A percentile compares a stretch with the other conserved stretches of the same genome.
These are phyloP conservation scores for Somion occarium DNA, from an alignment of 1,284 basidiomycete species.

Conservation along the genomic window DNA sequence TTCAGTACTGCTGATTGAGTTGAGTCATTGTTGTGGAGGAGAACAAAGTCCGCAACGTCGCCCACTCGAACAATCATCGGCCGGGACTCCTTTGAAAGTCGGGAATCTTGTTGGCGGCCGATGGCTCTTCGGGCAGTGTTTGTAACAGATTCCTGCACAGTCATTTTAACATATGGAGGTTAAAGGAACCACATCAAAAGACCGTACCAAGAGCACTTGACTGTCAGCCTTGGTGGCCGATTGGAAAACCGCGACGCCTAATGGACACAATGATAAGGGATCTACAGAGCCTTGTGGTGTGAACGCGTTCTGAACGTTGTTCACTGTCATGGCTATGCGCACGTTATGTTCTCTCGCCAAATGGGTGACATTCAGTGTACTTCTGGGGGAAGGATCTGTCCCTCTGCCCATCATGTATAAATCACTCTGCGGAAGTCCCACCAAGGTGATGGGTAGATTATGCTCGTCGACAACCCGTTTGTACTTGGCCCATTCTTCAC, in stretches of 20 bases:
- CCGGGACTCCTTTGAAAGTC: slow-evolving; percentile 13
- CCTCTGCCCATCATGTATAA: slow-evolving; percentile 60
- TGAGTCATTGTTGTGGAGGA: slow-evolving; percentile 45
- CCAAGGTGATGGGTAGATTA: slow-evolving; percentile 44
- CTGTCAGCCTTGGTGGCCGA: slow-evolving; percentile 44
- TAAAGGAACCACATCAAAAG: neutral
- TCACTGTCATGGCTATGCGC: slow-evolving; percentile 51
- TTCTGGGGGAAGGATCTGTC: slow-evolving; percentile 30
- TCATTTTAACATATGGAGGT: neutral
- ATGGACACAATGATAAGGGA: slow-evolving; percentile 50
- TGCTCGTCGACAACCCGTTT: slow-evolving; percentile 21
- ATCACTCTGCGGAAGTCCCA: slow-evolving; percentile 59
- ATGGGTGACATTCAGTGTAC: slow-evolving; percentile 48
- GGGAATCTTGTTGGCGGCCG: slow-evolving; percentile 21
- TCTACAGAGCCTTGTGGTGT: slow-evolving; percentile 61
- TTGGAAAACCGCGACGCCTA: slow-evolving; percentile 59
- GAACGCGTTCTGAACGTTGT: slow-evolving; percentile 64
- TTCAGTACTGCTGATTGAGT: slow-evolving; percentile 44
- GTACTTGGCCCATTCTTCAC: slow-evolving; percentile 40
- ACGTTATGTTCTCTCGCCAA: slow-evolving; percentile 41
- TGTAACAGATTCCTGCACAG: slow-evolving; percentile 23
- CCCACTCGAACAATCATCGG: slow-evolving; percentile 34
- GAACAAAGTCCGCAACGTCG: slow-evolving; percentile 53
- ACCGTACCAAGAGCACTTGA: slow-evolving; percentile 42
- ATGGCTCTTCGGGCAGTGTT: slow-evolving; percentile 32